Base-by-base conservation (phyloP, 2,329 filamentous ascomycete species). In the Dactylellina leptospora region DNA sequence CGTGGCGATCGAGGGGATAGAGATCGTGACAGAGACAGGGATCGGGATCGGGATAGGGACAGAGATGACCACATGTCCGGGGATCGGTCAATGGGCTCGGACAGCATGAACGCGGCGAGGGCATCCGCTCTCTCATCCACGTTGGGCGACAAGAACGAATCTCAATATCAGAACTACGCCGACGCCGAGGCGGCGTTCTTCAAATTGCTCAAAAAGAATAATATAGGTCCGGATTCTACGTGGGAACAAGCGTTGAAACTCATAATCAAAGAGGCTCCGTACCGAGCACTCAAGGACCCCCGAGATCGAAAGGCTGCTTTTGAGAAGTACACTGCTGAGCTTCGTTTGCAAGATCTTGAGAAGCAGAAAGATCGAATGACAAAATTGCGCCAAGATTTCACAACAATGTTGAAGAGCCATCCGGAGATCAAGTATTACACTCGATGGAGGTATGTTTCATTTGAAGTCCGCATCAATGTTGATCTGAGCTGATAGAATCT, bases 351-450 rank as follows among this genome's bases (percentile, higher is more conserved):
- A 82, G 95, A 99, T 82, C 95, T 96, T 83, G 92, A 96, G 80
- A 90, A 90, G 76, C 93, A 93, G 78, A 93, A 96, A 81, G 93
- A 97, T 81, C 89, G 95, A 79, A 85, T 96, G 80, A 85, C 91
- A 77, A 97, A 97, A 83, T 85, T 97, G 78, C 91, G 92, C 77
- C 85, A 90, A 80, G 95, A 97, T 83, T 99, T 99, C 81, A 90
- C 90, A 76, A 93, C 89, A 61, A 99, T 99, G 95, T 85, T 99
- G 75, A 92, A 90, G 81, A 93, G 92, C 75, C 93, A 99, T 80
- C 92, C 93, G 73, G 95, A 99, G 80, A 97, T 99, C 81, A 95
- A 93, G 80, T 88, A 97, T 80, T 97, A 96, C 80, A 97, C 93
- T 42, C 90, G 92, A 73, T 99, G 95, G 95, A 96, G 92, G 85